These are phyloP conservation scores for Poa annua DNA, from an alignment of 176 grass and related monocot genomes.

Conservation along the genomic window DNA sequence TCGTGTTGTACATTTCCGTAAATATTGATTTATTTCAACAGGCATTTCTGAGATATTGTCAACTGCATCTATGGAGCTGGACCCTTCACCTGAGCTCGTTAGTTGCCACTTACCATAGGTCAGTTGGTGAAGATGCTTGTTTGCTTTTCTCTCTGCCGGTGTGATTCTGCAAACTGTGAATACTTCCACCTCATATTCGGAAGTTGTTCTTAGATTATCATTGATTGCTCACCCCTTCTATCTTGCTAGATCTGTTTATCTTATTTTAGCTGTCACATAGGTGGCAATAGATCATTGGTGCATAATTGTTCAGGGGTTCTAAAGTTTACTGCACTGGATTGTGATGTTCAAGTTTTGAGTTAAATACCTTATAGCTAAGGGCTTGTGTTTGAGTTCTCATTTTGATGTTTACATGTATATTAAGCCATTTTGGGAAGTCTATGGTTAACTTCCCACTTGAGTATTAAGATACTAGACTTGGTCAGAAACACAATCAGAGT, in stretches of 20 bases:
- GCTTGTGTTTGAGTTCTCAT: not conserved
- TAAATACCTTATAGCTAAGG: not conserved
- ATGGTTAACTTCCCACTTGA: no score
- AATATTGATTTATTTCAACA: no score
- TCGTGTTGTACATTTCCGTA: no score
- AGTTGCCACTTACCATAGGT: not conserved
- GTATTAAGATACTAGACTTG: not conserved
- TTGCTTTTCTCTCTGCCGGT: not conserved
- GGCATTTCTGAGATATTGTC: not conserved
- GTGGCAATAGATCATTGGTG: not conserved
- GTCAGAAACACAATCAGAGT: not conserved
- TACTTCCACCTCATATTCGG: not conserved
- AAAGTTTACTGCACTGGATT: not conserved
- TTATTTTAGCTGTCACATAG: not conserved
- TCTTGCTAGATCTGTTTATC: not conserved
- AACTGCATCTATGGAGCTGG: not conserved
- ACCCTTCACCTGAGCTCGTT: not conserved
- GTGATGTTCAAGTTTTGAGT: slow-evolving; percentile 4
- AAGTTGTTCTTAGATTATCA: slow-evolving; percentile 6
- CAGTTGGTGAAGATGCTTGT: not conserved
- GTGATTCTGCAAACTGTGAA: not conserved
- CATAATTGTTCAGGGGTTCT: not conserved
- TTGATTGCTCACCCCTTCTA: not conserved
- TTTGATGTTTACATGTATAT: slow-evolving; percentile 8
- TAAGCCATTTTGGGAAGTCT: not conserved